Evolutionary conservation across 257 asterid genomes (phyloP), one percentile per base, ranked within the genome.

Genomic region (Przewalskia tangutica): DNA sequence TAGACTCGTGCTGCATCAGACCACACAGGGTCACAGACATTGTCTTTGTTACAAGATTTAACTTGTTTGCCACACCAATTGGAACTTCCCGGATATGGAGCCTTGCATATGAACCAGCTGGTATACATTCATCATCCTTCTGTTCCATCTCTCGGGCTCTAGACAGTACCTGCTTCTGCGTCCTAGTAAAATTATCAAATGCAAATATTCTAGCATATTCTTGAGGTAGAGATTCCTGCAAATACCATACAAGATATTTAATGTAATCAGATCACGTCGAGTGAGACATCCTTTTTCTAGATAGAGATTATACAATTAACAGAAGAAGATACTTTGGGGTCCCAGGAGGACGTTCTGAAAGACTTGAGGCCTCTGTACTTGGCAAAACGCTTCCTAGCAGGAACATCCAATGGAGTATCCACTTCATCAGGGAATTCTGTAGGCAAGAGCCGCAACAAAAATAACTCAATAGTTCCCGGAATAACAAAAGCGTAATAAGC

Each of bases 341-440:
- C 99, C 99, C 99, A 96, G n/a, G 93, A 87, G 48, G 99, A 94
- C 78, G 98, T 93, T 91, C 97, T 93, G 92, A 96, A 89, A 78
- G 98, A 96, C 86, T 89, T 94, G 27, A 94, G 91, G 83, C 98
- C 98, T 90, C 98, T 92, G 87, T 92, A 96, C 86, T 92, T 96
- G 34, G 98, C 95, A 89, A 96, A 96, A 58, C 99, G 92, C 87
- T 92, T 94, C 86, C 99, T 90, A 81, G 98, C 98, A 75, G 97
- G 85, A 70, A 92, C 84, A 87, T 96, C 98, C 71, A 94, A 14
- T 67, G 99, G 98, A 14, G 97, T 90, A 85, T 94, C 99, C 83
- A 96, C 98, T 89, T 96, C 99, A 89, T 96, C 99, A 8, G 99
- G 99, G 84, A 80, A 96, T 83, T 96, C 99, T 96, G 92, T 54